Conservation (phyloP, 2,329 filamentous ascomycete genomes). For the Colletotrichum simmondsii region DNA sequence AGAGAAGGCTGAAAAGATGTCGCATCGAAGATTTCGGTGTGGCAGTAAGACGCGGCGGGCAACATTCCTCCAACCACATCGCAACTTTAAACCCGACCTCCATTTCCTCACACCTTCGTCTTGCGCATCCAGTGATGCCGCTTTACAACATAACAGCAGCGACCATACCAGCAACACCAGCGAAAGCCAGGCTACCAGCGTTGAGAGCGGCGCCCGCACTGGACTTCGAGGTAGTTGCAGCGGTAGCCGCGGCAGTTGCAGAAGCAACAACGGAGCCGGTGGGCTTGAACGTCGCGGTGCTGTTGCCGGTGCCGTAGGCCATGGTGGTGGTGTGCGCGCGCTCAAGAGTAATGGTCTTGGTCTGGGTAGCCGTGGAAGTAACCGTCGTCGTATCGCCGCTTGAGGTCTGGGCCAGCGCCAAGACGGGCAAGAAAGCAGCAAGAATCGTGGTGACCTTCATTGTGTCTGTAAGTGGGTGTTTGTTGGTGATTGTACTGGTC, state of each 20-base stretch:
- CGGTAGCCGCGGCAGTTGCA: constrained; percentile 37
- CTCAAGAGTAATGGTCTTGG: constrained; percentile 50
- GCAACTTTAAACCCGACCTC: background rate
- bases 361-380: constrained; percentile 62
- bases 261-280: constrained; percentile 33
- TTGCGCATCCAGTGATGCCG: background rate
- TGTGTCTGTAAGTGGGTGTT: constrained; percentile 36
- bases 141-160: constrained; percentile 62
- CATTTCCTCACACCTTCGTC: background rate
- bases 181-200: constrained; percentile 56
- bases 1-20: constrained; percentile 24
- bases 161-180: constrained; percentile 62
- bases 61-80: constrained; percentile 10
- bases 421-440: constrained; percentile 62
- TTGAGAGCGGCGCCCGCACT: constrained; percentile 49
- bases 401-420: constrained; percentile 59
- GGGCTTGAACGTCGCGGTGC: constrained; percentile 46
- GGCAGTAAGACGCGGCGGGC: background rate
- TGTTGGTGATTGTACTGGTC: constrained; percentile 20
- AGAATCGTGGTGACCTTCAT: constrained; percentile 56
- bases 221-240: constrained; percentile 38
- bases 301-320: constrained; percentile 50
- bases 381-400: constrained; percentile 48
- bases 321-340: constrained; percentile 53
- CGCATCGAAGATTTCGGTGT: constrained; percentile 30